Conservation (phyloP, 2,329 filamentous ascomycete genomes). For the Calonectria honghensis region DNA sequence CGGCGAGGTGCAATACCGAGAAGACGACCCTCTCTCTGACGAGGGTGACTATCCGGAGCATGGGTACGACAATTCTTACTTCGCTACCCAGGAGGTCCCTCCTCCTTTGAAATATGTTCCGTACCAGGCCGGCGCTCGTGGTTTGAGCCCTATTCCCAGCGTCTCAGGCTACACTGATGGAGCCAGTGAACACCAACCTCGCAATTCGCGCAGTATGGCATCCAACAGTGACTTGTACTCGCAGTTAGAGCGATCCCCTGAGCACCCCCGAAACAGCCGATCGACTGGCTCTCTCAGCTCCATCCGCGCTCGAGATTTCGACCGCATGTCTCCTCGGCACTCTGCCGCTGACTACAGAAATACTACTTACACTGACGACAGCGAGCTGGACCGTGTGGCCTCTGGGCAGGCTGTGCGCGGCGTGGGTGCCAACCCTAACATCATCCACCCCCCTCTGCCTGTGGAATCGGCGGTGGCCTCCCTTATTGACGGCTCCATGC, state of each 20-base stretch:
- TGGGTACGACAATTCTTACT: conserved; percentile 69
- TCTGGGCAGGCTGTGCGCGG: conserved; percentile 82
- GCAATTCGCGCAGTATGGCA: conserved; percentile 73
- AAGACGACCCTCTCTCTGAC: conserved; percentile 58
- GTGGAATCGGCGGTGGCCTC: conserved; percentile 95
- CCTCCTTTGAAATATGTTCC: conserved; percentile 80
- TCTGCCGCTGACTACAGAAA: conserved; percentile 74
- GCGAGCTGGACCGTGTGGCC: conserved; percentile 75
- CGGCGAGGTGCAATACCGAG: conserved; percentile 68
- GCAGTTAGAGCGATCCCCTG: conserved; percentile 75
- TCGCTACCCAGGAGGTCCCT: conserved; percentile 77
- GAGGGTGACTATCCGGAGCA: conserved; percentile 63
- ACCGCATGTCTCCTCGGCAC: conserved; percentile 72
- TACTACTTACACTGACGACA: conserved; percentile 70
- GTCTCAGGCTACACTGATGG: conserved; percentile 90
- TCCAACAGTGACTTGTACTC: conserved; percentile 73
- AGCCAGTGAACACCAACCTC: conserved; percentile 75
- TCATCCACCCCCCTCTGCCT: conserved; percentile 81
- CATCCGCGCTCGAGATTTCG: conserved; percentile 69
- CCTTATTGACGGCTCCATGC: conserved; percentile 83
- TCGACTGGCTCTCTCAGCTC: conserved; percentile 60
- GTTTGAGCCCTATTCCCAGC: conserved; percentile 92
- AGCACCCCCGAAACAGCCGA: conserved; percentile 58
- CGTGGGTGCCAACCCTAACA: conserved; percentile 83
- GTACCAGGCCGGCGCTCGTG: conserved; percentile 81